Percentiles rank a stretch among this genome's conserved stretches.
Conservation (phyloP, 2,329 filamentous ascomycete species). For the Dactylellina parvicollis region DNA sequence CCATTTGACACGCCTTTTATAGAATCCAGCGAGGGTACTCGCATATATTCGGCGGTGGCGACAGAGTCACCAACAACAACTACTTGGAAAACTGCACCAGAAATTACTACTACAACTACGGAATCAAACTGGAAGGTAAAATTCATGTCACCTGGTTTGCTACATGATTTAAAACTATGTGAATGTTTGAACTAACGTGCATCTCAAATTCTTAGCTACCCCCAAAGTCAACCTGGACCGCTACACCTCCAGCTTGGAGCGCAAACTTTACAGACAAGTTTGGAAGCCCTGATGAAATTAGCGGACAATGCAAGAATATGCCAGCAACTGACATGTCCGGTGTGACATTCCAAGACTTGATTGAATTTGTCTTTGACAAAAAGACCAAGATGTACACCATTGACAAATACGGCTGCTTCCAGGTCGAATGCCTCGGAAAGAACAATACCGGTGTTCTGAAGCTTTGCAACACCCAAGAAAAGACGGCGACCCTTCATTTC, state of each 20-base stretch:
- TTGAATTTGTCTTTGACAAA: background rate
- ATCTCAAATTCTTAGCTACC: background rate
- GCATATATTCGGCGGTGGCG: no score
- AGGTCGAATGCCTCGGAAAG: conserved; percentile 30
- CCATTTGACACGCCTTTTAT: no score
- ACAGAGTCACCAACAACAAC: no score
- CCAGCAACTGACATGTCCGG: background rate
- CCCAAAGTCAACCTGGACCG: no score
- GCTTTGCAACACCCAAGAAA: conserved; percentile 30
- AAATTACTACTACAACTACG: no score
- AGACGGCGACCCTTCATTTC: background rate
- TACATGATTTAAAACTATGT: no score
- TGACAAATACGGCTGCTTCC: conserved; percentile 28
- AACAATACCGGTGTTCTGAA: conserved; percentile 19
- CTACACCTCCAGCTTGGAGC: background rate
- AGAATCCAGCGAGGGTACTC: no score
- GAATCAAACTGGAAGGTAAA: no score
- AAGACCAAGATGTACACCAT: conserved; percentile 8
- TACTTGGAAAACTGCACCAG: no score
- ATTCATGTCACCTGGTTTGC: no score
- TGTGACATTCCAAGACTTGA: conserved; percentile 7
- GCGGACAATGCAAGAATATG: background rate
- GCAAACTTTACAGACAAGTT: background rate
- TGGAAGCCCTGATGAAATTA: background rate
- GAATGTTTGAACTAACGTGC: background rate